Percentiles rank a stretch among this genome's conserved stretches.
phyloP scores from a whole-genome alignment of 2,329 filamentous ascomycete species.

The Chaetomium sp. region DNA sequence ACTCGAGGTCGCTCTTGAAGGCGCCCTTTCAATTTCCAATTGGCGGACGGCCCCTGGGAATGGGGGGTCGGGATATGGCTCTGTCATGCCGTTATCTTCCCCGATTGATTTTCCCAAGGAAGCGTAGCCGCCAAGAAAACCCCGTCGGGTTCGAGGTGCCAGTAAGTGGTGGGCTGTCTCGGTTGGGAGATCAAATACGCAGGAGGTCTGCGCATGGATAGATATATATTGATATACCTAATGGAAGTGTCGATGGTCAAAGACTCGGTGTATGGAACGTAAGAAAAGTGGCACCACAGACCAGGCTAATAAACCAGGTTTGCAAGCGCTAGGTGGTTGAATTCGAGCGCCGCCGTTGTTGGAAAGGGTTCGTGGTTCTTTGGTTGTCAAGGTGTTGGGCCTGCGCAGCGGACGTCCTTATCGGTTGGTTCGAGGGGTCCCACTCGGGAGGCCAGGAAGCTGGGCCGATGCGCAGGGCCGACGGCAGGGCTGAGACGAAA shows the following conservation, averaged over 20 bases:
- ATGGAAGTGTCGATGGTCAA: background rate
- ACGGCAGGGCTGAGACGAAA: background rate
- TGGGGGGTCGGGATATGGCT: conserved; percentile 14
- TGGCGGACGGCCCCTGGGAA: background rate
- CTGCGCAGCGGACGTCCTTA: background rate
- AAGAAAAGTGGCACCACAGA: background rate
- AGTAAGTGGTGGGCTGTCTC: background rate
- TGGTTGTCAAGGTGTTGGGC: background rate
- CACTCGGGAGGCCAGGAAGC: background rate
- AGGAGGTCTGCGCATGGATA: background rate
- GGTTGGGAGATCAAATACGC: background rate
- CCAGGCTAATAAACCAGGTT: no score
- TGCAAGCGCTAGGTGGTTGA: background rate
- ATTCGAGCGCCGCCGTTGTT: background rate
- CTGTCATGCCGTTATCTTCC: conserved; percentile 16
- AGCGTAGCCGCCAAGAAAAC: background rate
- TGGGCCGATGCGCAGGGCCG: background rate
- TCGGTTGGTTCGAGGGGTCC: background rate
- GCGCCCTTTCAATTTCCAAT: conserved; percentile 18
- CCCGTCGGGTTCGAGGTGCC: background rate
- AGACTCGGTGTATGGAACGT: background rate
- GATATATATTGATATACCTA: background rate
- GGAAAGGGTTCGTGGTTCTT: background rate
- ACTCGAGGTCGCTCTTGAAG: conserved; percentile 31
- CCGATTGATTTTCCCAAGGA: background rate